Conservation (phyloP, 2,329 filamentous ascomycete species). For the Pyrenophora graminea region DNA sequence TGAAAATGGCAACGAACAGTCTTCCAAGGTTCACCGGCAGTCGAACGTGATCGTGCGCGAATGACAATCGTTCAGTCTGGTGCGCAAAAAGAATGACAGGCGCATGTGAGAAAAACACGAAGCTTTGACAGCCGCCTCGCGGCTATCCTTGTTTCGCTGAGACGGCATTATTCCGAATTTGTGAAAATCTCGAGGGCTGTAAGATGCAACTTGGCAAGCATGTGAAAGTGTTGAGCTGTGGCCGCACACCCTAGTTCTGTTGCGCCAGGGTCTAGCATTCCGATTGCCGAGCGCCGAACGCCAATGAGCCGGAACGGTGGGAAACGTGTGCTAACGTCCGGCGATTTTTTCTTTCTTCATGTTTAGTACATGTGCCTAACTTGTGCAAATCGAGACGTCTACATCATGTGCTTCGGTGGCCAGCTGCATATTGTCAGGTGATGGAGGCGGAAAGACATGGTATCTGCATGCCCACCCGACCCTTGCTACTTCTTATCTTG, state of each 20-base stretch:
- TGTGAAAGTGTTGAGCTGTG: slow-evolving; percentile 30
- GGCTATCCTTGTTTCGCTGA: slow-evolving; percentile 21
- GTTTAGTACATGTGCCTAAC: background rate
- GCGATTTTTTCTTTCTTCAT: background rate
- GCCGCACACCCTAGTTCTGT: slow-evolving; percentile 1
- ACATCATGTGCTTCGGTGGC: background rate
- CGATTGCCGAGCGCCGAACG: slow-evolving; percentile 16
- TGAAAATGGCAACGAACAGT: background rate
- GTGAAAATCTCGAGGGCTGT: slow-evolving; percentile 8
- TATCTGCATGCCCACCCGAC: background rate
- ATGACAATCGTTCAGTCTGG: slow-evolving; percentile 1
- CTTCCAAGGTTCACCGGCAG: background rate
- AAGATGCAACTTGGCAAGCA: slow-evolving; percentile 14
- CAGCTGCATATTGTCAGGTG: background rate
- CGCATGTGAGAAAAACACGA: slow-evolving; percentile 1
- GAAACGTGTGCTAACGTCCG: slow-evolving; percentile 3
- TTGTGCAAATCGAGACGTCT: background rate
- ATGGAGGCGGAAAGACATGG: background rate
- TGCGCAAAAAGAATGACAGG: background rate
- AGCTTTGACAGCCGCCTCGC: slow-evolving; percentile 7
- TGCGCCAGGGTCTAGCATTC: slow-evolving; percentile 17
- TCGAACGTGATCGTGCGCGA: background rate
- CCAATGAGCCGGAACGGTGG: slow-evolving; percentile 13
- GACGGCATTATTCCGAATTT: slow-evolving; percentile 15
- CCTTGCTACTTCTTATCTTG: slow-evolving; percentile 4